These are phyloP conservation scores for Annulohypoxylon maeteangense DNA, from an alignment of 495 filamentous ascomycete genomes.

Conservation along the genomic window DNA sequence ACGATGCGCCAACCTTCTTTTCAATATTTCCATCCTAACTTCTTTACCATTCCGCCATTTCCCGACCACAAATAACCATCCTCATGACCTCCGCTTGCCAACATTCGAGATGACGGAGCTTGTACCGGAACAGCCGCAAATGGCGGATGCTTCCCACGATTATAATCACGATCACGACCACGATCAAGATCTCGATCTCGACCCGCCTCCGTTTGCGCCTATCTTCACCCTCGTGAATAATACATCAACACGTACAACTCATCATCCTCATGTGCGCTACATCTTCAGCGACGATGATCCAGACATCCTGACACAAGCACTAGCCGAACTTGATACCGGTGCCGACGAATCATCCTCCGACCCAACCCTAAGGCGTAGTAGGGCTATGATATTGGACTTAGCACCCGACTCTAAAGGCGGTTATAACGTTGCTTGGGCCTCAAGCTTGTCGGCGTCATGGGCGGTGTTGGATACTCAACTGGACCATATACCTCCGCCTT, in stretches of 20 bases:
- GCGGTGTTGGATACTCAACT: conserved; percentile 56
- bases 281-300: conserved; percentile 84
- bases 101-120: conserved; percentile 46
- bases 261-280: conserved; percentile 89
- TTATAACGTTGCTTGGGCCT: conserved; percentile 58
- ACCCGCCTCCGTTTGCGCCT: conserved; percentile 63
- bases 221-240: conserved; percentile 75
- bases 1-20: conserved; percentile 66
- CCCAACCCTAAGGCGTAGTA: conserved; percentile 50
- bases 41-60: conserved; percentile 44
- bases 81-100: conserved; percentile 36
- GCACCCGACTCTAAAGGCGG: conserved; percentile 60
- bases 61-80: conserved; percentile 22
- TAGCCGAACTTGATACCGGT: conserved; percentile 52
- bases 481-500: conserved; percentile 45
- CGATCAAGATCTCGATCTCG: conserved; percentile 36
- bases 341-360: conserved; percentile 33
- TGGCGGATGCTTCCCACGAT: conserved; percentile 30
- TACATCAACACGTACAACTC: conserved; percentile 59
- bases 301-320: conserved; percentile 67
- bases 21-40: conserved; percentile 54
- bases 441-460: conserved; percentile 60
- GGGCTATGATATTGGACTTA: conserved; percentile 68
- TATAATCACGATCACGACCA: conserved; percentile 41
- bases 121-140: conserved; percentile 38